These are phyloP conservation scores for Aspergillus affinis DNA, from an alignment of 495 filamentous ascomycete species.

Conservation along the genomic window DNA sequence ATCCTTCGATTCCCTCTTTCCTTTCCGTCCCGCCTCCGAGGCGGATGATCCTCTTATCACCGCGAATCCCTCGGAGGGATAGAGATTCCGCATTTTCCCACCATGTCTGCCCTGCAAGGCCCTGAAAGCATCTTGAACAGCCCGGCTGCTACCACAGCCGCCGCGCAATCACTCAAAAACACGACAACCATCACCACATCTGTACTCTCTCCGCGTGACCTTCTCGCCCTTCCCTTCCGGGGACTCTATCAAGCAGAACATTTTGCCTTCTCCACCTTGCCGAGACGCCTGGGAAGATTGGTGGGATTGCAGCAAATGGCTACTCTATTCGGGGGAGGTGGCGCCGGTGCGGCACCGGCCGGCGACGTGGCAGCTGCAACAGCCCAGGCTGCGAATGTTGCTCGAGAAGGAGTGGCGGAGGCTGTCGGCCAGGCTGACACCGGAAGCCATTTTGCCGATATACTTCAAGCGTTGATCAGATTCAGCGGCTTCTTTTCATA, in stretches of 20 bases:
- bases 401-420: constrained; percentile 10
- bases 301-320: constrained; percentile 30
- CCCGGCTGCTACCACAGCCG: constrained; percentile 11
- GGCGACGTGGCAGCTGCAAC: constrained; percentile 28
- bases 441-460: constrained; percentile 35
- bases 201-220: constrained; percentile 33
- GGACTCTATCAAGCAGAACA: constrained; percentile 38
- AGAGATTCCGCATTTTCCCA: background rate
- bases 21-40: background rate
- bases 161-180: constrained; percentile 18
- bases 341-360: constrained; percentile 23
- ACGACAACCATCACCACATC: constrained; percentile 25
- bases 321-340: constrained; percentile 26
- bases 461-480: constrained; percentile 49
- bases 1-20: background rate
- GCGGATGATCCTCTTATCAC: background rate
- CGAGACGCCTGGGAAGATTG: constrained; percentile 34
- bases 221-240: constrained; percentile 38
- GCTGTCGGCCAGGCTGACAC: constrained; percentile 30
- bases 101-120: constrained; percentile 17
- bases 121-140: constrained; percentile 7
- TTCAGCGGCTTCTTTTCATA: constrained; percentile 91
- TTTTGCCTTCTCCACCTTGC: constrained; percentile 39
- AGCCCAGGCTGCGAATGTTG: constrained; percentile 23
- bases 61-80: background rate